Base-by-base conservation (phyloP, 2,329 filamentous ascomycete genomes). In the Sphaerulina populicola region DNA sequence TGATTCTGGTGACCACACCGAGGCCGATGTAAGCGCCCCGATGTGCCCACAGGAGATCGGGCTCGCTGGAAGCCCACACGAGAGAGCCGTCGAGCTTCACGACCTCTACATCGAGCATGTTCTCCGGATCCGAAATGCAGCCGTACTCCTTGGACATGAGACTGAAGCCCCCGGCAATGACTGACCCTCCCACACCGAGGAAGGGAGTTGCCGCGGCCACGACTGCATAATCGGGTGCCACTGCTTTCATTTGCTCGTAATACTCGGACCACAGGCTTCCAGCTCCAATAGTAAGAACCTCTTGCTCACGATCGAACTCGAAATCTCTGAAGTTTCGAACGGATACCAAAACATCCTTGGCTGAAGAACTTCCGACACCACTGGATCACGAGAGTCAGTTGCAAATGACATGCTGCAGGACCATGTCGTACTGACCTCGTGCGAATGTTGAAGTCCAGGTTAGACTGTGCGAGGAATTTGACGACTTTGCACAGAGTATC, bases 41-140 rank as follows among this genome's bases (percentile, higher is more conserved):
- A 11, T 31, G 27, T n/a, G 21, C 46, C 46, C 46, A 49, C 23
- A 49, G 39, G 8, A 49, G 29, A 18, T 49, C 38, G 10, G 46
- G 46, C 30, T 49, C 46, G 5, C 30, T 18, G 7, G 29, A 41
- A 14, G 46, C 46, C 46, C 46, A 49, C n/a, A 49, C 27, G 21
- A 49, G 27, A 30, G 36, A 41, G n/a, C 46, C 46, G 35, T 49
- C 46, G 6, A 49, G 38, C 46, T 49, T 49, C 12, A 49, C 46
- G 11, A 49, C 46, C 30, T 49, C 36, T 15, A 30, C 46, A 36
- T 49, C 46, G 11, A 49, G 46, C 37, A 49, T 14, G 30, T 49
- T 49, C 36, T 49, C 38, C 10, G 46, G 46, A 42, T 49, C 46
- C 9, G 46, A 49, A 12, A 41, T 49, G 27, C 46, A 49, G 11